phyloP scores from a whole-genome alignment of 2,329 filamentous ascomycete genomes.

The Talaromyces sp. region DNA sequence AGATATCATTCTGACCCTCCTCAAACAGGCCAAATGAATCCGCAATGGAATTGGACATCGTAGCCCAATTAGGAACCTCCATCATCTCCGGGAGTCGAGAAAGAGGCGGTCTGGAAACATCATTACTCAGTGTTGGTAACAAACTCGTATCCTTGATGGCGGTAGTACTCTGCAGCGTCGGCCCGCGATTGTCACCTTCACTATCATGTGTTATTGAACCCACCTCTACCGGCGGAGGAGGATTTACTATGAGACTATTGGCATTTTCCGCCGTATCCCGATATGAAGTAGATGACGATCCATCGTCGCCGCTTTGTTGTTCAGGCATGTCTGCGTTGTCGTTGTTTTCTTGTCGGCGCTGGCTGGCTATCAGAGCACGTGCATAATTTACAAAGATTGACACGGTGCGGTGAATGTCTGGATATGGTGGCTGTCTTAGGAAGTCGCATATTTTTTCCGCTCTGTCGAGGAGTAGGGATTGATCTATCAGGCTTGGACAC shows the following conservation, averaged over 20 bases:
- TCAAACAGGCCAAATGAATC: conserved; percentile 37
- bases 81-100: conserved; percentile 30
- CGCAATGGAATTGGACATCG: conserved; percentile 34
- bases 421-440: conserved; percentile 35
- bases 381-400: conserved; percentile 37
- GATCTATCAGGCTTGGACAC: conserved; percentile 33
- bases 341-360: conserved; percentile 18
- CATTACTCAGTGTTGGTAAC: background rate
- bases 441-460: conserved; percentile 34
- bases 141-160: background rate
- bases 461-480: conserved; percentile 29
- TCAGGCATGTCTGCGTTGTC: conserved; percentile 1
- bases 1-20: conserved; percentile 36
- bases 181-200: background rate
- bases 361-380: conserved; percentile 31
- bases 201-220: background rate
- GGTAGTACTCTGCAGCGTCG: background rate
- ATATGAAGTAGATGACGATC: background rate
- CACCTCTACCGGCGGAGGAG: background rate
- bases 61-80: conserved; percentile 34
- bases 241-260: background rate
- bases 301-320: conserved; percentile 2
- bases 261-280: background rate
- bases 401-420: conserved; percentile 38
- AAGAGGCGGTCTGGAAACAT: conserved; percentile 23